Conservation (phyloP, 2,329 filamentous ascomycete species). For the Huntiella abstrusa region DNA sequence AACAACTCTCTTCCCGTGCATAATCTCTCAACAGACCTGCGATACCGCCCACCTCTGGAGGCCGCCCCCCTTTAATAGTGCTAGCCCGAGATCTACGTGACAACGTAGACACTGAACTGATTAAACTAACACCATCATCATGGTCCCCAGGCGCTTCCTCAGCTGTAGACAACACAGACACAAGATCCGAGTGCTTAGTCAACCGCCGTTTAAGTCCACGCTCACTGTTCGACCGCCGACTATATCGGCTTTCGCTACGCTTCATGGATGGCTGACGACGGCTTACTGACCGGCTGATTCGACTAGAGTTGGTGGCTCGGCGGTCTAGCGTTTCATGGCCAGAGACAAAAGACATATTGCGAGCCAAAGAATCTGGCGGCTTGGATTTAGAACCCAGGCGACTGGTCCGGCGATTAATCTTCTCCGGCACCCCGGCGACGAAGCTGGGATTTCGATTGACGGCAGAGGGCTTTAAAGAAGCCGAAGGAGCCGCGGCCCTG, state of each 20-base stretch:
- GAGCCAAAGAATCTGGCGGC: constrained; percentile 4
- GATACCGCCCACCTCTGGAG: constrained; percentile 19
- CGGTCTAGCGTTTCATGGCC: background rate
- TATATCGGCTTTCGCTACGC: constrained; percentile 5
- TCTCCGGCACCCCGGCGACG: background rate
- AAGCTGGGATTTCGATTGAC: constrained; percentile 6
- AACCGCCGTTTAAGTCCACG: constrained; percentile 49
- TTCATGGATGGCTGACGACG: background rate
- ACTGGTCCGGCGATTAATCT: constrained; percentile 1
- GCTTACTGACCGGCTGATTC: background rate
- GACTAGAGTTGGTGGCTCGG: background rate
- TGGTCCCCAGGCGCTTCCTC: constrained; percentile 33
- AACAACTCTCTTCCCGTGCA: constrained; percentile 65
- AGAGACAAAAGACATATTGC: constrained; percentile 6
- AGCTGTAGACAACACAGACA: constrained; percentile 72
- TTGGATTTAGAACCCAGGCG: background rate
- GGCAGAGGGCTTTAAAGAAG: background rate
- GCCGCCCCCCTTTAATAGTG: background rate
- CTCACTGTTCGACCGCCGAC: constrained; percentile 5
- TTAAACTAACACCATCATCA: constrained; percentile 27
- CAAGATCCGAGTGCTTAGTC: constrained; percentile 82
- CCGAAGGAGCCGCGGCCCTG: background rate
- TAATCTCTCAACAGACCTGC: constrained; percentile 66
- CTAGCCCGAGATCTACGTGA: constrained; percentile 7
- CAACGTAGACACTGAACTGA: constrained; percentile 3